Evolutionary conservation across 1,284 basidiomycete genomes (phyloP), one percentile per base, ranked within the genome.

Genomic region (Sporisorium sorghi): DNA sequence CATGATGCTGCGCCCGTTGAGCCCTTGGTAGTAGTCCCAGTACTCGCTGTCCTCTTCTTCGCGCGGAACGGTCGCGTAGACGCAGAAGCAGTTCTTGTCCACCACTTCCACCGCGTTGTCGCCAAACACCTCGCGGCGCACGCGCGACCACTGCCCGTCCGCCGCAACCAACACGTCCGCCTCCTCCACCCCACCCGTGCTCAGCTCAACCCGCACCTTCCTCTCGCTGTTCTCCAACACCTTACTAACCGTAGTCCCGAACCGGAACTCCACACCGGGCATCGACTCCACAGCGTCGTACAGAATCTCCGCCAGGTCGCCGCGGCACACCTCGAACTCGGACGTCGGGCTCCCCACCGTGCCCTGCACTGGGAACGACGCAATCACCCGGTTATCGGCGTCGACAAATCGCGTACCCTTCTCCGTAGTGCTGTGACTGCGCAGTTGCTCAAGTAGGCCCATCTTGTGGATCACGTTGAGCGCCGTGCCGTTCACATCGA

Each of bases 401-500:
- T 76, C 64, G 49, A 84, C 58, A 42, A 85, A 73, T 35, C 72
- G 33, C 15, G 75, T 60, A 1, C 85, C 85, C 53, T 63, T 63
- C 58, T 85, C 85, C 14, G 64, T 76, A 1, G 85, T 85, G 64
- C 77, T 77, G 30, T 46, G 53, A 8, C 54, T 65, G 24, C 58
- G 54, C 37, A 85, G 28, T 14, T 69, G 68, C 0, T 72, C 50
- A 17, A 72, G 52, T 7, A 85, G 43, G n/a, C 77, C 79, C 85
- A 85, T 86, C 37, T 71, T 65, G 44, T 73, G 46, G 11, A 85
- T 53, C 14, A 84, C 78, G 44, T 74, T 65, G 23, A 84, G 63
- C 1, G 79, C 85, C 10, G 55, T 71, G 3, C 74, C 76, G 8
- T 54, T 46, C 1, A 86, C 65, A 58, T 86, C 85, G 56, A 86